These are phyloP conservation scores for Neurospora sp. DNA, from an alignment of 2,329 filamentous ascomycete species.

Conservation along the genomic window DNA sequence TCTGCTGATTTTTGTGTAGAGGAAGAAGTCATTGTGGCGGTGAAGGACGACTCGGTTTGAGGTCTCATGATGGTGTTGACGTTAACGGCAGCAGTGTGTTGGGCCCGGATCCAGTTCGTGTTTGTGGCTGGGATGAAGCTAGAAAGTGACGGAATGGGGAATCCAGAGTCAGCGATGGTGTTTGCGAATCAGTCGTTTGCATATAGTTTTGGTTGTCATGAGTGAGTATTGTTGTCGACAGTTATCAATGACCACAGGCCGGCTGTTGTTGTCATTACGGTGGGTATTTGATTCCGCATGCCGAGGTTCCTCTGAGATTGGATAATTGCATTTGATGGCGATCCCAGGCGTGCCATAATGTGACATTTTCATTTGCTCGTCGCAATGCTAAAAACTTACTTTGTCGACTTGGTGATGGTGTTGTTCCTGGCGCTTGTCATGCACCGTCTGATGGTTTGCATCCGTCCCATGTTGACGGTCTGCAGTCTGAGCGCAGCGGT, in stretches of 20 bases:
- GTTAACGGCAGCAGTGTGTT: neutral
- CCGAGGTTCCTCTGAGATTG: neutral
- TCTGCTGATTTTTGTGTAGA: neutral
- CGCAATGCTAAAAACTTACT: neutral
- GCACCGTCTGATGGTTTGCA: neutral
- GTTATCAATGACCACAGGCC: neutral
- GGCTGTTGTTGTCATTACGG: neutral
- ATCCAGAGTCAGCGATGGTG: neutral
- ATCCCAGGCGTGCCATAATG: neutral
- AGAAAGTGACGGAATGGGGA: neutral
- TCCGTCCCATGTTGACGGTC: neutral
- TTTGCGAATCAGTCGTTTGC: neutral
- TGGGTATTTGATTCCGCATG: neutral
- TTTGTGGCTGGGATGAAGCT: neutral
- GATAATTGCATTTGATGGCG: neutral
- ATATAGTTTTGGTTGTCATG: neutral
- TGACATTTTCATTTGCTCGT: neutral
- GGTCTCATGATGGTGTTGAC: neutral
- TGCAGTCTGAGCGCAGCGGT: neutral
- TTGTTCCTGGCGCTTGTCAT: neutral
- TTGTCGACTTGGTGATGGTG: neutral
- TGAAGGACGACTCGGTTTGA: neutral
- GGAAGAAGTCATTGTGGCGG: neutral
- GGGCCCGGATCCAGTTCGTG: neutral
- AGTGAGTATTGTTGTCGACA: neutral